phyloP scores from a whole-genome alignment of 129 eudicot genomes.

The Deinandra increscens region DNA sequence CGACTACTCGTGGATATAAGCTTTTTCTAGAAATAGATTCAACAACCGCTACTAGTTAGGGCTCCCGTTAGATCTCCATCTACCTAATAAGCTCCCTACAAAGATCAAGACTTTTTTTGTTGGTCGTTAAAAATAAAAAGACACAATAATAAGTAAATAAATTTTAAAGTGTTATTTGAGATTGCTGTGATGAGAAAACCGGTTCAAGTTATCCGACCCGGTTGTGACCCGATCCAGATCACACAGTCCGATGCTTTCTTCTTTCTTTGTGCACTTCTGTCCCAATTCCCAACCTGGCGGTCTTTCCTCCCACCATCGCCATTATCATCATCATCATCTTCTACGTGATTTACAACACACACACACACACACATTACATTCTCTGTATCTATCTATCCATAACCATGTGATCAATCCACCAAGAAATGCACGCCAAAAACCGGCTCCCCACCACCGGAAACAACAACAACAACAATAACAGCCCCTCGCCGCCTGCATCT shows the following conservation, averaged over 20 bases:
- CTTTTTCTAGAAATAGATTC: no score
- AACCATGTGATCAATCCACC: not conserved
- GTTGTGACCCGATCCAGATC: constrained; percentile 1
- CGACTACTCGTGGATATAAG: no score
- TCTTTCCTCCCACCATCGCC: constrained; percentile 21
- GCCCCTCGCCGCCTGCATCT: constrained; percentile 74
- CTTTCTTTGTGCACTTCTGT: not conserved
- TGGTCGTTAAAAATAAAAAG: no score
- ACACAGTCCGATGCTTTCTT: not conserved
- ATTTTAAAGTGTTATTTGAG: no score
- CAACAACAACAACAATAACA: no score
- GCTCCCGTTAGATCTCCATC: no score
- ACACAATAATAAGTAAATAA: no score
- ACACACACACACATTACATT: constrained; percentile 22
- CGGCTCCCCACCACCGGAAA: constrained; percentile 77
- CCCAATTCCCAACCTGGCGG: not conserved
- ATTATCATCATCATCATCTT: constrained; percentile 17
- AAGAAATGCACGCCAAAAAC: constrained; percentile 63
- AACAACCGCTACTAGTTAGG: no score
- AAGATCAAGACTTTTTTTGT: no score
- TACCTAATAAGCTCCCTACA: no score
- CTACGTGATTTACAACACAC: constrained; percentile 30
- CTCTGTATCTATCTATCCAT: not conserved
- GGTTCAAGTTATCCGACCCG: not conserved
- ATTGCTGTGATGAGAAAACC: not conserved